These are phyloP conservation scores for Acmispon strigosus DNA, from an alignment of 306 rosid genomes.

Conservation along the genomic window DNA sequence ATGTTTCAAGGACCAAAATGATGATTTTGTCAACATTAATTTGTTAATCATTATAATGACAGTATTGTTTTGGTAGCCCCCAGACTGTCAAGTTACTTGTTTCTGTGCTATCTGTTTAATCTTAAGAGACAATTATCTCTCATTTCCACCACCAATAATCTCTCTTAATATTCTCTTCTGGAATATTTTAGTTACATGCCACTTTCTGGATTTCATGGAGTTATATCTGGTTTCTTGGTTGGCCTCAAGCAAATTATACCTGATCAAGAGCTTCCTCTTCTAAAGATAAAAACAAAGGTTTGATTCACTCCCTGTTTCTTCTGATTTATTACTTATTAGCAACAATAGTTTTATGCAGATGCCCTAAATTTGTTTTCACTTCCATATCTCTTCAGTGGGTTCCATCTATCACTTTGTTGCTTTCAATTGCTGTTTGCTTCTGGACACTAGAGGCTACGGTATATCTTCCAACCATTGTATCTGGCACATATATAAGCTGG, in stretches of 20 bases:
- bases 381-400: slow-evolving; percentile 58
- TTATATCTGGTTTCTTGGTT: slow-evolving; percentile 81
- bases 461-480: slow-evolving; percentile 68
- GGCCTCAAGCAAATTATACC: slow-evolving; percentile 88
- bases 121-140: background rate
- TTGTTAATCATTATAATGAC: background rate
- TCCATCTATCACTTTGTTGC: slow-evolving; percentile 53
- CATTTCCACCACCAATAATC: background rate
- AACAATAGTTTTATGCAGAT: background rate
- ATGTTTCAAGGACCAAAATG: too few species aligned
- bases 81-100: background rate
- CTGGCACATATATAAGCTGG: slow-evolving; percentile 79
- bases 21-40: background rate
- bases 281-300: slow-evolving; percentile 68
- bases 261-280: slow-evolving; percentile 67
- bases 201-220: slow-evolving; percentile 75
- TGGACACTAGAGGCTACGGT: slow-evolving; percentile 42
- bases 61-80: background rate
- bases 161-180: background rate
- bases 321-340: background rate
- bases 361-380: background rate
- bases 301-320: background rate
- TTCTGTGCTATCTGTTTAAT: slow-evolving; percentile 1
- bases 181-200: slow-evolving; percentile 57
- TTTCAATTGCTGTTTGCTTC: slow-evolving; percentile 52